These are phyloP conservation scores for Diaporthe nobilis DNA, from an alignment of 2,329 filamentous ascomycete species.

Conservation along the genomic window DNA sequence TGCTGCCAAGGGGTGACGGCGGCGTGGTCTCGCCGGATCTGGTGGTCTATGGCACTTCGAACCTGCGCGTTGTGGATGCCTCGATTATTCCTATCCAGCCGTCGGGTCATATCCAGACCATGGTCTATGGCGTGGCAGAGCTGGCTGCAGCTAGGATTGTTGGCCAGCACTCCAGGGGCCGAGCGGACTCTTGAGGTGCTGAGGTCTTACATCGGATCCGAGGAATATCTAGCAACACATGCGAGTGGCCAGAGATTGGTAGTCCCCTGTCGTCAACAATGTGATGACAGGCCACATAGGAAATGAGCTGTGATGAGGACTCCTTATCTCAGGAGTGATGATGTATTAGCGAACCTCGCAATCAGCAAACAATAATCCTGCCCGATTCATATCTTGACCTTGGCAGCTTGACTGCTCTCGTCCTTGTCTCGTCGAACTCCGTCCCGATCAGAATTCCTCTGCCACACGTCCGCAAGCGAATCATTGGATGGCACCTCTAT, in stretches of 20 bases:
- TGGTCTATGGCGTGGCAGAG: slow-evolving; percentile 28
- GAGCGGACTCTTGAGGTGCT: not conserved
- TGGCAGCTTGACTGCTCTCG: not conserved
- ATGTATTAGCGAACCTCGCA: not conserved
- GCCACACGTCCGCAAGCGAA: no score
- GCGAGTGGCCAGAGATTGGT: not conserved
- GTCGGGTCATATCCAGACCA: slow-evolving; percentile 27
- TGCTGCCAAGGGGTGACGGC: slow-evolving; percentile 35
- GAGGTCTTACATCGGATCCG: not conserved
- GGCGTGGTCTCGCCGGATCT: slow-evolving; percentile 37
- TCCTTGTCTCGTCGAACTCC: not conserved
- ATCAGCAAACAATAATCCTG: not conserved
- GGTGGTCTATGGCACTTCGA: slow-evolving; percentile 37
- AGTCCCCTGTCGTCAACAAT: not conserved
- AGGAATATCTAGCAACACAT: not conserved
- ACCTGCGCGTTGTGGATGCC: slow-evolving; percentile 36
- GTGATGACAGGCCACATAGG: not conserved
- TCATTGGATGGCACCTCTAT: not conserved
- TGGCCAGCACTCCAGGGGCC: not conserved
- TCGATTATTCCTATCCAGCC: slow-evolving; percentile 29
- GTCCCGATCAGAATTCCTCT: not conserved
- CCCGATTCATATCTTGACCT: not conserved
- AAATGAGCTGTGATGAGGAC: not conserved
- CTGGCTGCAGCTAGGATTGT: slow-evolving; percentile 31
- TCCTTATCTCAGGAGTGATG: not conserved